Evolutionary conservation across 202 grass and related monocot genomes (phyloP).

Genomic region (Carex arenaria): DNA sequence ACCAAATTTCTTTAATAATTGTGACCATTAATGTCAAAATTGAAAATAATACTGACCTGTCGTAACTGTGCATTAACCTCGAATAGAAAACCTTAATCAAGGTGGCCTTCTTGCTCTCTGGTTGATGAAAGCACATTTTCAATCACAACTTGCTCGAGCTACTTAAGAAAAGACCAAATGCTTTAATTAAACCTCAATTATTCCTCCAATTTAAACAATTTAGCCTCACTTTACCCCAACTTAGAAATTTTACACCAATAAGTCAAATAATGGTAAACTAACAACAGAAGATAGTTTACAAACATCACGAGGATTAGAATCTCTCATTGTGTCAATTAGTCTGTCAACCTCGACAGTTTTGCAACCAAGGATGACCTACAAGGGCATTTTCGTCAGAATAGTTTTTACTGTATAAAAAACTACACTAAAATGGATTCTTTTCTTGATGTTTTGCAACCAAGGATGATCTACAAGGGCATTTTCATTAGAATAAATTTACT

Average conservation of each 20-base stretch:
- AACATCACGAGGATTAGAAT: conserved; percentile 68
- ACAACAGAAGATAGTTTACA: background rate
- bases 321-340: conserved; percentile 69
- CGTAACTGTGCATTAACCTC: conserved; percentile 91
- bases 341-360: conserved; percentile 70
- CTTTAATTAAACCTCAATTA: conserved; percentile 21
- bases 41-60: conserved; percentile 46
- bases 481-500: too few relatives aligned
- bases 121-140: conserved; percentile 75
- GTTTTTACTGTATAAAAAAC: too few relatives aligned
- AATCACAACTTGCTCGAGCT: conserved; percentile 89
- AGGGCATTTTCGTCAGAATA: too few relatives aligned
- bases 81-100: conserved; percentile 83
- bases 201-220: conserved; percentile 3
- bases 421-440: too few relatives aligned
- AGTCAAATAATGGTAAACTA: background rate
- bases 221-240: background rate
- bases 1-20: background rate
- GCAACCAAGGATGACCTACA: too few relatives aligned
- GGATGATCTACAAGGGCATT: too few relatives aligned
- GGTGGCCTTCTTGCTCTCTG: conserved; percentile 70
- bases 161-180: conserved; percentile 32
- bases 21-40: background rate
- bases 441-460: too few relatives aligned
- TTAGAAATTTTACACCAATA: background rate